These are phyloP conservation scores for Boletus albobrunnescens DNA, from an alignment of 1,284 basidiomycete species.

Conservation along the genomic window DNA sequence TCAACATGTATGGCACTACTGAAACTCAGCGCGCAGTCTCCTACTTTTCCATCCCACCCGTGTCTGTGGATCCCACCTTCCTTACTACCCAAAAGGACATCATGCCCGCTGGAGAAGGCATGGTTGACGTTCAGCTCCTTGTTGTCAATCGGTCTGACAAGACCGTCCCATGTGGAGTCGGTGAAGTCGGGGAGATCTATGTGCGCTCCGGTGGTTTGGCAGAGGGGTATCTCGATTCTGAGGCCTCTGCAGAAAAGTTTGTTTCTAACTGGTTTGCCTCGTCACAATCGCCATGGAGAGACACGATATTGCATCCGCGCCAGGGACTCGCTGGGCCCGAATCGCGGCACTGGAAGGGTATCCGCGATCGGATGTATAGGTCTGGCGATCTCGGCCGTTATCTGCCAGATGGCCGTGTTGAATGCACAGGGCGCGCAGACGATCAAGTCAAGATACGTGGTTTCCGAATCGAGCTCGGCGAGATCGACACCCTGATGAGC, in stretches of 20 bases:
- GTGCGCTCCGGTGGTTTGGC: constrained; percentile 95
- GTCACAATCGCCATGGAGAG: constrained; percentile 50
- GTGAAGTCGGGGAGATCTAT: constrained; percentile 98
- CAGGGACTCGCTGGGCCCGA: constrained; percentile 62
- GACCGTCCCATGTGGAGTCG: constrained; percentile 86
- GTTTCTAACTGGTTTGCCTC: constrained; percentile 87
- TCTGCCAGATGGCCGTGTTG: constrained; percentile 88
- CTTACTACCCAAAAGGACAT: constrained; percentile 95
- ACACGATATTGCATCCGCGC: constrained; percentile 66
- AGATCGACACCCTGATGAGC: constrained; percentile 96
- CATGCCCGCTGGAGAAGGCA: constrained; percentile 96
- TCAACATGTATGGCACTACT: constrained; percentile 99
- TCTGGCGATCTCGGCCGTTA: constrained; percentile 97
- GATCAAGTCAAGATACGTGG: constrained; percentile 99
- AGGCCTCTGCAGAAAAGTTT: constrained; percentile 88
- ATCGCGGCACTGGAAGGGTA: constrained; percentile 89
- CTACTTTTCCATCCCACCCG: constrained; percentile 91
- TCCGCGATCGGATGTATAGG: constrained; percentile 96
- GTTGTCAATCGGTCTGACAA: constrained; percentile 94
- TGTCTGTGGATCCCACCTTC: constrained; percentile 85
- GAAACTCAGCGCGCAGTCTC: constrained; percentile 99
- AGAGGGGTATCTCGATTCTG: constrained; percentile 89
- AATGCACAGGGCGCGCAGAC: constrained; percentile 96
- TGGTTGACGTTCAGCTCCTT: constrained; percentile 96
- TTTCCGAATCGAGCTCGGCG: constrained; percentile 97